These are phyloP conservation scores for Diversispora eburnea DNA, from an alignment of 192 early-diverging fungal genomes.

Conservation along the genomic window DNA sequence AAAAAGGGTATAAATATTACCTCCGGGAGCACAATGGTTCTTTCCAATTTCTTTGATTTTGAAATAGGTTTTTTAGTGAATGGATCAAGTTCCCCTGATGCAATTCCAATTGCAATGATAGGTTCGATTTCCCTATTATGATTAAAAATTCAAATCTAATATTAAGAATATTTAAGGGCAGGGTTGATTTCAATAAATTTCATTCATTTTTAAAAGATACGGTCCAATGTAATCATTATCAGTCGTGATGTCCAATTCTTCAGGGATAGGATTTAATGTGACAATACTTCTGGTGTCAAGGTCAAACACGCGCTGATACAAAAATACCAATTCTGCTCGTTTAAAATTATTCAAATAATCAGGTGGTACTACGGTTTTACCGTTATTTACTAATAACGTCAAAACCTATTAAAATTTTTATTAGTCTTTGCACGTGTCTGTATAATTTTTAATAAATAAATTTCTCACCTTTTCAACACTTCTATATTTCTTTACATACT, in stretches of 20 bases:
- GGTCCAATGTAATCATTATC: conserved; percentile 59
- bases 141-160: neutral
- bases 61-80: conserved; percentile 50
- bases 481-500: conserved; percentile 47
- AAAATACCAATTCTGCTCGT: conserved; percentile 82
- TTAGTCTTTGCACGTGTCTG: neutral
- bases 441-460: conserved; percentile 25
- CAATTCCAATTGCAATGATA: conserved; percentile 53
- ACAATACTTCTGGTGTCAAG: conserved; percentile 48
- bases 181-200: too few relatives aligned
- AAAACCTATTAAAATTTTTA: conserved; percentile 27
- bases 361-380: conserved; percentile 47
- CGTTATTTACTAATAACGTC: conserved; percentile 28
- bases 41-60: neutral
- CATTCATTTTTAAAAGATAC: conserved; percentile 27
- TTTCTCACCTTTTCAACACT: conserved; percentile 36
- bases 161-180: neutral
- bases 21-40: too few relatives aligned
- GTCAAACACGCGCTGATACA: conserved; percentile 88
- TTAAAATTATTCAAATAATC: conserved; percentile 70
- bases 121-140: conserved; percentile 46
- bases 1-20: too few relatives aligned
- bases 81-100: conserved; percentile 60
- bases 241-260: conserved; percentile 33
- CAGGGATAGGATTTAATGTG: conserved; percentile 54